Percentiles rank a stretch among this genome's conserved stretches.
phyloP scores from a whole-genome alignment of 495 filamentous ascomycete genomes.

The Aspergillus coremiiformis region DNA sequence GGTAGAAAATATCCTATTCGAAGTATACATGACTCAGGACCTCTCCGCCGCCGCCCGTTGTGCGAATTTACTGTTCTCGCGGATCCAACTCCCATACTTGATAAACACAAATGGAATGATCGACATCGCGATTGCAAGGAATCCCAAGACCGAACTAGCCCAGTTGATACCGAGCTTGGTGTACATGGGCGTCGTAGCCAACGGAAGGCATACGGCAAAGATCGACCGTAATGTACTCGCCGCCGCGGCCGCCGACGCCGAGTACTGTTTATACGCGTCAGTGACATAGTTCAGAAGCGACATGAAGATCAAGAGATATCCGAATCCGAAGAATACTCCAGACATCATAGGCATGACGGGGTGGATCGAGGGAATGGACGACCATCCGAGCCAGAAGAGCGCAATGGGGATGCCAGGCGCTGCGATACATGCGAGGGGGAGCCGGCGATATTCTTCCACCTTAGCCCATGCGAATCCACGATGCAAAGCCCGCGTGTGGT shows the following conservation, averaged over 20 bases:
- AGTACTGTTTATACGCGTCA: conserved; percentile 37
- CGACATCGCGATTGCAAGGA: conserved; percentile 32
- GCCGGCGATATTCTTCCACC: conserved; percentile 52
- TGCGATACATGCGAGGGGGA: conserved; percentile 48
- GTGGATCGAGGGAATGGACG: conserved; percentile 35
- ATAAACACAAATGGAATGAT: conserved; percentile 38
- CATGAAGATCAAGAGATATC: conserved; percentile 43
- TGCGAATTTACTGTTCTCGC: conserved; percentile 18
- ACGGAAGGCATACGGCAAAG: conserved; percentile 52
- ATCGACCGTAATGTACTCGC: conserved; percentile 38
- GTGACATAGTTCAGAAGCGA: conserved; percentile 45
- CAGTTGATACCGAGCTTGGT: conserved; percentile 50
- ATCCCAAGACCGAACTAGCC: conserved; percentile 43
- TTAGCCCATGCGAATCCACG: conserved; percentile 17
- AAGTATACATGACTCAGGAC: neutral
- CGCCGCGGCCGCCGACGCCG: conserved; percentile 25
- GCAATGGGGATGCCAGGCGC: conserved; percentile 44
- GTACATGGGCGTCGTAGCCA: conserved; percentile 51
- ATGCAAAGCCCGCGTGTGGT: conserved; percentile 19
- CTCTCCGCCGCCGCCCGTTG: neutral
- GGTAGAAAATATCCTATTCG: no score
- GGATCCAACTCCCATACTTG: conserved; percentile 25
- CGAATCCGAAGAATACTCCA: conserved; percentile 44
- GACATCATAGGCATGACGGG: conserved; percentile 42
- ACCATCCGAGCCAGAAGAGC: conserved; percentile 57